Percentiles rank a stretch among this genome's conserved stretches.
Conservation (phyloP, 192 early-diverging fungal species). For the Helicostylum pulchrum region DNA sequence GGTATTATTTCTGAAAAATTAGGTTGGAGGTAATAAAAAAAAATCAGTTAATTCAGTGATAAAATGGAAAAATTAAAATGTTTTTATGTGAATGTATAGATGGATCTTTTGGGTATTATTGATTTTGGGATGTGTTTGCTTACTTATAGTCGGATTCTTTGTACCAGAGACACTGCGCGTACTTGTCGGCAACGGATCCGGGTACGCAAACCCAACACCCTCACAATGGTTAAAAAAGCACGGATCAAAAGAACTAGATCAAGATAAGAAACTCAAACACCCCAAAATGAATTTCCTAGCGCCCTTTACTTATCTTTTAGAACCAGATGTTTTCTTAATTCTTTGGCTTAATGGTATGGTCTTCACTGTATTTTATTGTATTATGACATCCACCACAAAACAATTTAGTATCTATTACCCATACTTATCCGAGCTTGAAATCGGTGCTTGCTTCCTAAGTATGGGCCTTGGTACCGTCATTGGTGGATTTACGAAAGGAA, state of each 20-base stretch:
- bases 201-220: constrained; percentile 34
- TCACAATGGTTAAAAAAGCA: constrained; percentile 10
- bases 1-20: constrained; percentile 28
- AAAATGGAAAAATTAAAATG: no score
- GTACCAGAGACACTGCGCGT: constrained; percentile 46
- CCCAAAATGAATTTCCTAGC: constrained; percentile 25
- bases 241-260: no score
- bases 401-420: constrained; percentile 34
- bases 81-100: constrained; percentile 4
- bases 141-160: constrained; percentile 35
- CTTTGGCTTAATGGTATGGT: constrained; percentile 36
- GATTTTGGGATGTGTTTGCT: constrained; percentile 18
- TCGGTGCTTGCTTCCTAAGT: constrained; percentile 44
- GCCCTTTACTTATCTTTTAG: constrained; percentile 29
- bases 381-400: constrained; percentile 37
- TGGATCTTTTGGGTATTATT: constrained; percentile 43
- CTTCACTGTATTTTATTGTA: constrained; percentile 38
- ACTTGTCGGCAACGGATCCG: constrained; percentile 40
- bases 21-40: constrained; percentile 23
- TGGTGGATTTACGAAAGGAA: constrained; percentile 18
- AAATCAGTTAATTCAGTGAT: no score
- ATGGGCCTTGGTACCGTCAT: constrained; percentile 39
- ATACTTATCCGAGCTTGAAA: constrained; percentile 27
- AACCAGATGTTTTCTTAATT: constrained; percentile 28
- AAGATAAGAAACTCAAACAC: not conserved